Percentiles rank a stretch among this genome's conserved stretches.
Evolutionary conservation across 2,329 filamentous ascomycete genomes (phyloP).

Genomic region (Dothidotthia symphoricarpi): DNA sequence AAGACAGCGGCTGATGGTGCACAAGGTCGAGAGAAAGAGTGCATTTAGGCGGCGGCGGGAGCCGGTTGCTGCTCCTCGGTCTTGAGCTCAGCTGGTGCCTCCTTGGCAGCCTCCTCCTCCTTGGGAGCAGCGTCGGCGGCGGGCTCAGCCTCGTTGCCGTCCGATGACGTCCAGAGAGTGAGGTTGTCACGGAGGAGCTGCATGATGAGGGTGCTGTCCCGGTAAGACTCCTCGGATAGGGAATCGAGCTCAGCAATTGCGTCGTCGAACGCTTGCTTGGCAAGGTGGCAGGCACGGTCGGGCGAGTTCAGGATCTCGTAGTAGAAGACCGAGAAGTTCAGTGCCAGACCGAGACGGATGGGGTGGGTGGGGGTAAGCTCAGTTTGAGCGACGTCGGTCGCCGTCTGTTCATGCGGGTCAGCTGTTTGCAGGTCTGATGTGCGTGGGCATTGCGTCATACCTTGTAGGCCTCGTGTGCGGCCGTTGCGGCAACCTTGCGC

Average conservation of each 20-base stretch:
- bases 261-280: constrained; percentile 98
- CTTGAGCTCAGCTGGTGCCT: constrained; percentile 42
- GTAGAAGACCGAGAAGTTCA: constrained; percentile 99
- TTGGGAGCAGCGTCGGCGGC: constrained; percentile 58
- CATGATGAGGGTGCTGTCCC: constrained; percentile 99
- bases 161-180: constrained; percentile 95
- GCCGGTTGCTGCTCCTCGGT: constrained; percentile 34
- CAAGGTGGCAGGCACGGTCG: constrained; percentile 94
- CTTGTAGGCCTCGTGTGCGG: constrained; percentile 96
- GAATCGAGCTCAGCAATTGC: constrained; percentile 98
- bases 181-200: constrained; percentile 98
- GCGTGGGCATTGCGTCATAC: constrained; percentile 53
- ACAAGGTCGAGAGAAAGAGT: constrained; percentile 33
- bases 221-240: constrained; percentile 96
- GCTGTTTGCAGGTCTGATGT: constrained; percentile 13
- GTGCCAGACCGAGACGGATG: constrained; percentile 92
- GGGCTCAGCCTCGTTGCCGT: constrained; percentile 74
- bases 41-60: constrained; percentile 37
- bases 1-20: constrained; percentile 33
- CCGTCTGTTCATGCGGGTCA: constrained; percentile 60
- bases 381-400: constrained; percentile 96
- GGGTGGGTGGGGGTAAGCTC: constrained; percentile 97
- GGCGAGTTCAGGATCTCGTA: constrained; percentile 99
- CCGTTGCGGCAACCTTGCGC: constrained; percentile 82
- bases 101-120: constrained; percentile 59